Evolutionary conservation across 2,329 filamentous ascomycete genomes (phyloP).

Genomic region (Botryotinia convoluta): DNA sequence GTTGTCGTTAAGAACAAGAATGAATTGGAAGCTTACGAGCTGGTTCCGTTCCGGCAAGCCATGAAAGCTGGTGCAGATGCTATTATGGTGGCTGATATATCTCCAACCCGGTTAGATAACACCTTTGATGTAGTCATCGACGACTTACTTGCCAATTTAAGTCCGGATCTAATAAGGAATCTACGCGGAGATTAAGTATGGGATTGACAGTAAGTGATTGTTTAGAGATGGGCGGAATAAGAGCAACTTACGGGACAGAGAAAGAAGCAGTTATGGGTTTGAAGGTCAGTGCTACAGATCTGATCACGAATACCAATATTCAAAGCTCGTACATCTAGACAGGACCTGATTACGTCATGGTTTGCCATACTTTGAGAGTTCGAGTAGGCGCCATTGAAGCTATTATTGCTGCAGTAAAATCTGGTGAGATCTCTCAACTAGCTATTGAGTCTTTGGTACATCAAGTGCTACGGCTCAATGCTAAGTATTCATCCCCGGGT

Average conservation of each 20-base stretch:
- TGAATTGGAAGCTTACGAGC: slow-evolving; percentile 42
- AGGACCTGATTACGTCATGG: slow-evolving; percentile 46
- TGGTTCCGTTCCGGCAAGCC: slow-evolving; percentile 45
- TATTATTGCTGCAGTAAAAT: slow-evolving; percentile 41
- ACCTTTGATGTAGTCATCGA: slow-evolving; percentile 22
- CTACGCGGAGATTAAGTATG: slow-evolving; percentile 44
- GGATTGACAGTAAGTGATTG: slow-evolving; percentile 47
- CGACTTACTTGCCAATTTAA: slow-evolving; percentile 42
- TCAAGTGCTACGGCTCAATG: slow-evolving; percentile 41
- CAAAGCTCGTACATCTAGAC: slow-evolving; percentile 30
- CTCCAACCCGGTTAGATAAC: slow-evolving; percentile 38
- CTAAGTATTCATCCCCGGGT: slow-evolving; percentile 33
- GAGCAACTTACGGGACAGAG: slow-evolving; percentile 43
- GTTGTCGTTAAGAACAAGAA: slow-evolving; percentile 41
- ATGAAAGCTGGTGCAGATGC: slow-evolving; percentile 43
- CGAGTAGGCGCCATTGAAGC: slow-evolving; percentile 43
- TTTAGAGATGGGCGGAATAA: slow-evolving; percentile 46
- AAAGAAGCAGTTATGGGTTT: slow-evolving; percentile 43
- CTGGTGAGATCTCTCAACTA: slow-evolving; percentile 37
- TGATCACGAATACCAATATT: not conserved
- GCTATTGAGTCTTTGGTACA: slow-evolving; percentile 40
- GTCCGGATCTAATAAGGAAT: slow-evolving; percentile 40
- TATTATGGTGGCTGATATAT: slow-evolving; percentile 47
- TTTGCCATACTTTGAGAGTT: slow-evolving; percentile 45
- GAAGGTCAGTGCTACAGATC: slow-evolving; percentile 28